Base-by-base conservation (phyloP, 2,329 filamentous ascomycete genomes). In the Colletotrichum incanum region DNA sequence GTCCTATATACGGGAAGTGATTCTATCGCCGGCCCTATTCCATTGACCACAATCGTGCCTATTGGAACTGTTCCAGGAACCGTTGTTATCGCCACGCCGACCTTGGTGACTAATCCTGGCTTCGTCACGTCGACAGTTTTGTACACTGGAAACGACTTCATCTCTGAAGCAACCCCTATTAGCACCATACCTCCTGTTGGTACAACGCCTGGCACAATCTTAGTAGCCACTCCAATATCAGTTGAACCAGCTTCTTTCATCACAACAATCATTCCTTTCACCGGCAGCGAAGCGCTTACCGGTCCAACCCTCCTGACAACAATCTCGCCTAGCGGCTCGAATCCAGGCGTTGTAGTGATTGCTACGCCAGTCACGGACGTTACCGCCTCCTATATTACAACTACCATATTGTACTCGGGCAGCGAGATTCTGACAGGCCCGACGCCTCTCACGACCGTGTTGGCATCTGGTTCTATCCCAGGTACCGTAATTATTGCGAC, bases 61-160 rank as follows among this genome's bases (percentile, higher is more conserved):
- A 26, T 14, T 5, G 62, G 62, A 20, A 55, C 37, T 6, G 18
- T 6, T 7, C 49, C 71, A 18, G 73, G 67, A 8, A 65, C 60
- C 1, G 47, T 71, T 8, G 23, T 74, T 5, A 50, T 73, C 16
- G 47, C 65, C 20, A 67, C 59, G 1, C 68, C 58, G 23, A 37
- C 50, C 11, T 23, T n/a, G 49, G 16, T 47, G 18, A 1, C 34
- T 31, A 16, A 26, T 18, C 23, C 37, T 2, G 37, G n/a, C 2
- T 55, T 28, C 45, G 34, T 64, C 43, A 69, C 59, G 12, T 64
- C 59, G 14, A 62, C 58, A 8, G 31, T 64, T 31, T 20, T 65
- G 12, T 65, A 56, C 50, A 65, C 63, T 16, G 63, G 52, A 23
- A 47, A n/a, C n/a, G 31, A 59, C 20, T 4, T 43, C 5, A 63